phyloP scores from a whole-genome alignment of 768 basidiomycete genomes.

The Naganishia vaughanmartiniae region DNA sequence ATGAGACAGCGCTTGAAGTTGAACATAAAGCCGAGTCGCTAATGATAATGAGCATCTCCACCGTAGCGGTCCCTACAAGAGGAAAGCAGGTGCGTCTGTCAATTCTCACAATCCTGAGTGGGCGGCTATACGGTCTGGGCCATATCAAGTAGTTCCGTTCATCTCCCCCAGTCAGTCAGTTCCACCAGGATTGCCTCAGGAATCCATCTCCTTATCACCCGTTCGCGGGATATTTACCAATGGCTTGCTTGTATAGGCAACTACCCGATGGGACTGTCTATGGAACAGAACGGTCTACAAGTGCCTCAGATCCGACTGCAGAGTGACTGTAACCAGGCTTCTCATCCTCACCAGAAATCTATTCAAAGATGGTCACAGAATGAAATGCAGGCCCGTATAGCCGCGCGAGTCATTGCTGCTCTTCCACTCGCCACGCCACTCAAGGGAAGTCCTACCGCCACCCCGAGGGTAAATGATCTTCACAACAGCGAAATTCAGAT shows the following conservation, averaged over 20 bases:
- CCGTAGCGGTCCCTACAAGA: constrained; percentile 6
- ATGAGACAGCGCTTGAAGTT: background rate
- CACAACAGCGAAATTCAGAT: background rate
- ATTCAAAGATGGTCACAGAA: background rate
- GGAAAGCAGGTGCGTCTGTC: background rate
- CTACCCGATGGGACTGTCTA: background rate
- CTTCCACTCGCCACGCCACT: constrained; percentile 20
- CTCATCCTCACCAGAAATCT: background rate
- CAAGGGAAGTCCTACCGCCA: constrained; percentile 19
- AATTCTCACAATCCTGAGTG: background rate
- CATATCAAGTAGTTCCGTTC: background rate
- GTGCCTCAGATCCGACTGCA: background rate
- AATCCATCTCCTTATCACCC: background rate
- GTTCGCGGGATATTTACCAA: background rate
- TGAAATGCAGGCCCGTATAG: constrained; percentile 1
- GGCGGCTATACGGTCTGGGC: background rate
- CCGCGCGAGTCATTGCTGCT: background rate
- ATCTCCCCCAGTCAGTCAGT: background rate
- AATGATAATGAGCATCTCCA: background rate
- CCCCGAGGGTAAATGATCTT: background rate
- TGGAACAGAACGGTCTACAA: background rate
- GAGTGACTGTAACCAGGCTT: background rate
- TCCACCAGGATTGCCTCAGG: background rate
- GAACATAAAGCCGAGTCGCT: background rate
- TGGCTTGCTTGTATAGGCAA: background rate